Evolutionary conservation across 108 stramenopile genomes (phyloP), one percentile per base, ranked within the genome.

Genomic region (Cyclotella choctawhatcheeana): DNA sequence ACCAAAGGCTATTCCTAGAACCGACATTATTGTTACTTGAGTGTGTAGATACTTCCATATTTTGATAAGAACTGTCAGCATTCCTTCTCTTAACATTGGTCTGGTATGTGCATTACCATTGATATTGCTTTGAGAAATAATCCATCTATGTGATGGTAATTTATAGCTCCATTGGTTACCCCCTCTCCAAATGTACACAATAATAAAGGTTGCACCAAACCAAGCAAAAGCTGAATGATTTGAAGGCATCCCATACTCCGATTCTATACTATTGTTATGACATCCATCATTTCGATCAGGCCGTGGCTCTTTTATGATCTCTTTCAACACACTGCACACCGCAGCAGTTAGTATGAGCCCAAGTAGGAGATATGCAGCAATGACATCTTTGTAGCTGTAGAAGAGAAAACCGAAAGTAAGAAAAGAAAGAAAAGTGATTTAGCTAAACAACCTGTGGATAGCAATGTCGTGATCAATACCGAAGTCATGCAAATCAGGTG

Each of bases 241-340:
- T 34, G 79, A 81, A n/a, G 83, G 83, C 83, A 84, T 84, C 10
- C 83, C 83, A 24, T 67, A 81, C 34, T 68, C 68, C 20, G 35
- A 22, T 47, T 31, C 26, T n/a, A n/a, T n/a, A 27, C n/a, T 17
- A 51, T 30, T 33, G 5, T 55, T 53, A 16, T 50, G 40, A 5
- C 50, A 65, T 32, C 63, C 55, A 33, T 67, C 70, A 43, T 71
- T 64, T 4, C 76, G 30, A 5, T 37, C 26, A 13, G 77, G 77
- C 0, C 77, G 70, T 29, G 70, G 70, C n/a, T 79, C 44, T 22
- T 59, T 16, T 17, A 66, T 44, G 20, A 67, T 7, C 3, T 20
- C 17, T 44, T 79, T 79, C 31, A 79, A 31, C 8, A 67, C 35
- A 5, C 48, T n/a, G 24, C 65, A 65, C 6, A 27, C 2, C 0